A percentile compares a stretch with the other conserved stretches of the same genome.
These are phyloP conservation scores for Yamadazyma paraphyllophila DNA, from an alignment of 805 yeast genomes.

Conservation along the genomic window DNA sequence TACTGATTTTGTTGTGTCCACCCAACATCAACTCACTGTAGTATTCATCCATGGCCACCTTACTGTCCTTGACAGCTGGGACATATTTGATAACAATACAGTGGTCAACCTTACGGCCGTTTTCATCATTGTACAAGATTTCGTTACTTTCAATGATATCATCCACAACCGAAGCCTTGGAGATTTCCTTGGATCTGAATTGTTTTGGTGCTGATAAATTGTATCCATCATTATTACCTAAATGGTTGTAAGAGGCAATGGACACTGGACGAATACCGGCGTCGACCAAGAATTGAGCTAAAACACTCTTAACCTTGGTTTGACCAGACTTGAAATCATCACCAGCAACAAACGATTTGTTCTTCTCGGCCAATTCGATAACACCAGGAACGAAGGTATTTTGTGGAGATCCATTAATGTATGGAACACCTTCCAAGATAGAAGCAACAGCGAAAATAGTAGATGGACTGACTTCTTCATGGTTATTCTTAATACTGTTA, in stretches of 20 bases:
- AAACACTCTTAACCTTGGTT: slow-evolving; percentile 92
- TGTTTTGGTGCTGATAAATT: slow-evolving; percentile 89
- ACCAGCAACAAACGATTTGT: slow-evolving; percentile 83
- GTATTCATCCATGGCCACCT: slow-evolving; percentile 98
- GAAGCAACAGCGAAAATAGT: slow-evolving; percentile 94
- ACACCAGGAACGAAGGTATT: slow-evolving; percentile 97
- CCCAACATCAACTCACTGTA: slow-evolving; percentile 96
- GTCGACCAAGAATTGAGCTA: slow-evolving; percentile 93
- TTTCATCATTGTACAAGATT: slow-evolving; percentile 76
- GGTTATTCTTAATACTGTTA: slow-evolving; percentile 70
- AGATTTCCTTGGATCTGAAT: slow-evolving; percentile 92
- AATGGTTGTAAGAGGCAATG: slow-evolving; percentile 92
- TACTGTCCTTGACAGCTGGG: slow-evolving; percentile 93
- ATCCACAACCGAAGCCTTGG: slow-evolving; percentile 89
- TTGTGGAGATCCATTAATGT: slow-evolving; percentile 96
- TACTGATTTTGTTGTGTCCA: slow-evolving; percentile 91
- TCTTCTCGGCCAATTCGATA: slow-evolving; percentile 78
- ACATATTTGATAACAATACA: slow-evolving; percentile 93
- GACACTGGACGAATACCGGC: slow-evolving; percentile 96
- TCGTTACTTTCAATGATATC: slow-evolving; percentile 88
- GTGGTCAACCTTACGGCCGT: slow-evolving; percentile 81
- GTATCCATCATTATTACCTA: slow-evolving; percentile 95
- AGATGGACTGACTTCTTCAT: slow-evolving; percentile 85
- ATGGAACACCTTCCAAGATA: slow-evolving; percentile 83
- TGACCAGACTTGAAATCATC: slow-evolving; percentile 98